Conservation (phyloP, 192 early-diverging fungal genomes). For the Umbelopsis isabellina region DNA sequence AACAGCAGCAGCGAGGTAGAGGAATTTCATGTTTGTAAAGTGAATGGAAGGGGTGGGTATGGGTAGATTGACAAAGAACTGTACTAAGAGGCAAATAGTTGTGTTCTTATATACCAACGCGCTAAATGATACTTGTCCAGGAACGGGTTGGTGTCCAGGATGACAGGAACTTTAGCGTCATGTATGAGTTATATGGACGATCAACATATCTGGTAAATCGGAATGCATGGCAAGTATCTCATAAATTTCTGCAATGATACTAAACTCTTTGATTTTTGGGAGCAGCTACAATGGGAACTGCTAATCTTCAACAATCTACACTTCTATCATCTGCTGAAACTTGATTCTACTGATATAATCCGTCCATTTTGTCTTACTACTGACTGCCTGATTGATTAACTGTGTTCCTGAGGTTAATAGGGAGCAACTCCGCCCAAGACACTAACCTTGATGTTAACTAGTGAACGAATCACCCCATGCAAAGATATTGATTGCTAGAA, state of each 20-base stretch:
- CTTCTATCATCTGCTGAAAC: neutral
- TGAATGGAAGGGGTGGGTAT: conserved; percentile 24
- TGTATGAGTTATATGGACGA: neutral
- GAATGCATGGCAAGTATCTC: neutral
- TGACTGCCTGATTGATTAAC: neutral
- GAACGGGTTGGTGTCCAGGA: conserved; percentile 2
- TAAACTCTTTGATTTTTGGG: neutral
- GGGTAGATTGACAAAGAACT: neutral
- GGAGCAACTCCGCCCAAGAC: neutral
- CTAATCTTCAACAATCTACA: neutral
- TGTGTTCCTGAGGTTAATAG: neutral
- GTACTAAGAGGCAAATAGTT: neutral
- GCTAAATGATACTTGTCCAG: conserved; percentile 8
- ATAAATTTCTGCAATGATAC: no score
- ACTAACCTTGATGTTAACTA: conserved; percentile 1
- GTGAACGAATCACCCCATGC: neutral
- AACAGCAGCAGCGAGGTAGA: conserved; percentile 28
- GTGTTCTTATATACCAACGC: neutral
- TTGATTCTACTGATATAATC: neutral
- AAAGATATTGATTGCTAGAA: neutral
- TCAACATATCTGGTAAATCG: conserved; percentile 15
- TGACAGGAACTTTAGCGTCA: conserved; percentile 7
- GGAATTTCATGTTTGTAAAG: conserved; percentile 39
- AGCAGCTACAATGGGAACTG: neutral
- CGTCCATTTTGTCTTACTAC: neutral